phyloP scores from a whole-genome alignment of 2,329 filamentous ascomycete genomes.

The Aspergillus sp. region DNA sequence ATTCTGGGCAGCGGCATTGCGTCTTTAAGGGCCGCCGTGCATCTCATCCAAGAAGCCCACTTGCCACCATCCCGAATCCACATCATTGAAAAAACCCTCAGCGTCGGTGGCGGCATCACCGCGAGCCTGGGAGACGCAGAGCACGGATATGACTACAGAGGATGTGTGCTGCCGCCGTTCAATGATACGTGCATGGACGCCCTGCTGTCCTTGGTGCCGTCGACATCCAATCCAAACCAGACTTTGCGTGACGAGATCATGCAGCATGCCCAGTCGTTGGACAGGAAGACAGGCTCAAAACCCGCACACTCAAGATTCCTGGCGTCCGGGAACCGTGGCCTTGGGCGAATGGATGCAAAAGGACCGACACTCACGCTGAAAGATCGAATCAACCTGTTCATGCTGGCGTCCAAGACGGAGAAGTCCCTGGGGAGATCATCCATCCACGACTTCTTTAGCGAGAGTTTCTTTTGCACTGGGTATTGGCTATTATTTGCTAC shows the following conservation, averaged over 20 bases:
- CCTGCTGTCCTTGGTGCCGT: slow-evolving; percentile 35
- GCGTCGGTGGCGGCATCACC: slow-evolving; percentile 31
- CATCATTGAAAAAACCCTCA: slow-evolving; percentile 32
- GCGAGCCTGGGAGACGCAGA: slow-evolving; percentile 28
- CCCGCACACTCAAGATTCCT: slow-evolving; percentile 18
- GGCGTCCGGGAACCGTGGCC: not conserved
- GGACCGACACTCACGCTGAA: slow-evolving; percentile 12
- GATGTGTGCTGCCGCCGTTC: slow-evolving; percentile 35
- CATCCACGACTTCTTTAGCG: slow-evolving; percentile 18
- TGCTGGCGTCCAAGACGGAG: slow-evolving; percentile 17
- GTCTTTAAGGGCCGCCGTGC: slow-evolving; percentile 37
- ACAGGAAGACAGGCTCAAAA: not conserved
- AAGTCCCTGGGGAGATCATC: slow-evolving; percentile 17
- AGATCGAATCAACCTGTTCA: slow-evolving; percentile 21
- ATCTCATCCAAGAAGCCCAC: slow-evolving; percentile 36
- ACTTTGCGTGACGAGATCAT: slow-evolving; percentile 20
- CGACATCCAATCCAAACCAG: slow-evolving; percentile 7
- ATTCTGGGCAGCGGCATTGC: slow-evolving; percentile 39
- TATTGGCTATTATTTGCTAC: slow-evolving; percentile 29
- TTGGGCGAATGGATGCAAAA: slow-evolving; percentile 8
- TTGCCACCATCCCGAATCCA: slow-evolving; percentile 35
- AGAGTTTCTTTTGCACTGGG: slow-evolving; percentile 24
- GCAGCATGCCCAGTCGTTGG: slow-evolving; percentile 4
- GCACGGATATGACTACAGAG: slow-evolving; percentile 38
- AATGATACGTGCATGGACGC: slow-evolving; percentile 36